Conservation (phyloP, 306 rosid genomes). For the Hippophae gyantsensis region DNA sequence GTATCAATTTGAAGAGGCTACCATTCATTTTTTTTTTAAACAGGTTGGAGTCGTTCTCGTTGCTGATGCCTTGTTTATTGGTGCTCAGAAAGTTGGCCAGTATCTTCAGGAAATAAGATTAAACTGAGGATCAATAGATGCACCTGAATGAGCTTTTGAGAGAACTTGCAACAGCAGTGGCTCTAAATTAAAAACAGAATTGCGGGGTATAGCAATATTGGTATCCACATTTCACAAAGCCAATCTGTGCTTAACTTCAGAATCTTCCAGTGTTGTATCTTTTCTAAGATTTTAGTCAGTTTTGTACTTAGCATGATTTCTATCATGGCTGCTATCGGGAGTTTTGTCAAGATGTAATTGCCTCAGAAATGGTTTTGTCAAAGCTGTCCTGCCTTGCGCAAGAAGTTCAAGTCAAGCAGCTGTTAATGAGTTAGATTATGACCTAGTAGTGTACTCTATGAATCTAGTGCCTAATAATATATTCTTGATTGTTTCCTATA, state of each 20-base stretch:
- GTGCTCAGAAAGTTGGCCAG: conserved; percentile 59
- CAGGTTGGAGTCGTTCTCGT: conserved; percentile 60
- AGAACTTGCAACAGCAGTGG: conserved; percentile 11
- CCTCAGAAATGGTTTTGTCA: conserved; percentile 4
- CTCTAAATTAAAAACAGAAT: conserved; percentile 11
- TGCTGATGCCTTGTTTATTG: conserved; percentile 63
- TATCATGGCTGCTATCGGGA: background rate
- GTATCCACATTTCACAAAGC: conserved; percentile 8
- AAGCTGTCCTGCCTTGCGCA: conserved; percentile 10
- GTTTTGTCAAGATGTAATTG: conserved; percentile 6
- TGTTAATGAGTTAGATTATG: conserved; percentile 12
- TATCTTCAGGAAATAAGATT: conserved; percentile 68
- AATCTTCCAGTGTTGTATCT: background rate
- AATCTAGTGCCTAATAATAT: background rate
- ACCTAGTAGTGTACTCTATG: background rate
- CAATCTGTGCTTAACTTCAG: background rate
- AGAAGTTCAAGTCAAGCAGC: conserved; percentile 12
- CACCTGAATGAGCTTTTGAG: conserved; percentile 6
- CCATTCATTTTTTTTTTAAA: conserved; percentile 16
- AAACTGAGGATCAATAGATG: conserved; percentile 33
- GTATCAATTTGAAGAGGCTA: conserved; percentile 3
- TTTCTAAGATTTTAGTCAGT: background rate
- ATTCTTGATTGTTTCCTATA: background rate
- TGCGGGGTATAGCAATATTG: conserved; percentile 25
- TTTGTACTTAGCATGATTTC: conserved; percentile 12